Evolutionary conservation across 148 eudicot genomes (phyloP), one percentile per base, ranked within the genome.

Genomic region (Camellia sinensis): DNA sequence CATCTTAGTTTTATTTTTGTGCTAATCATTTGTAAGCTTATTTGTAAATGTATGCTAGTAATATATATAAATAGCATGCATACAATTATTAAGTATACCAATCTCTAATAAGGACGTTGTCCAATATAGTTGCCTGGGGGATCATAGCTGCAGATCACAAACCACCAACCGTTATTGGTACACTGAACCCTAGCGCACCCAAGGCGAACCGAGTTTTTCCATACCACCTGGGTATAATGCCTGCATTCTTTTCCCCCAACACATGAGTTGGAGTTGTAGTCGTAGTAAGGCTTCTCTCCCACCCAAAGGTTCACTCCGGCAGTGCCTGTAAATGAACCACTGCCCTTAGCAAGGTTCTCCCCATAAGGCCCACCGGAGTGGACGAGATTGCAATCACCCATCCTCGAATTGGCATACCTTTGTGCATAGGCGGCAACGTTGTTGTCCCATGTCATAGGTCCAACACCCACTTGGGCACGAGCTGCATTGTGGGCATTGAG

Each of bases 321-420:
- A 11, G 29, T 29, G 0, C 81, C 79, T 0, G 80, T 77, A 10
- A 86, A 80, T 4, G 63, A 77, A 2, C 83, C 79, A 0, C 50
- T 18, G 19, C 85, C 87, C 12, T 0, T 43, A 22, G 86, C 87
- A 13, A 87, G 48, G 76, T 87, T 87, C 75, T 84, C 87, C 3
- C 89, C 86, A 21, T 80, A 84, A 2, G 80, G 80, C 19, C 80
- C 78, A 3, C 53, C 60, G 0, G 78, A 80, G 46, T 70, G 86
- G 17, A 1, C 1, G 9, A 86, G 65, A 5, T 4, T 18, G 66
- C 86, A 86, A 7, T 78, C 75, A 1, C 74, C 59, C 0, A 7
- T 10, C 44, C 81, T 54, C 2, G 45, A 37, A 6, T 67, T 37
- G 2, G 83, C 85, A 19, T 85, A 85, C 1, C 43, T 19, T 5